phyloP scores from a whole-genome alignment of 306 rosid genomes.

The Castanopsis chinensis region DNA sequence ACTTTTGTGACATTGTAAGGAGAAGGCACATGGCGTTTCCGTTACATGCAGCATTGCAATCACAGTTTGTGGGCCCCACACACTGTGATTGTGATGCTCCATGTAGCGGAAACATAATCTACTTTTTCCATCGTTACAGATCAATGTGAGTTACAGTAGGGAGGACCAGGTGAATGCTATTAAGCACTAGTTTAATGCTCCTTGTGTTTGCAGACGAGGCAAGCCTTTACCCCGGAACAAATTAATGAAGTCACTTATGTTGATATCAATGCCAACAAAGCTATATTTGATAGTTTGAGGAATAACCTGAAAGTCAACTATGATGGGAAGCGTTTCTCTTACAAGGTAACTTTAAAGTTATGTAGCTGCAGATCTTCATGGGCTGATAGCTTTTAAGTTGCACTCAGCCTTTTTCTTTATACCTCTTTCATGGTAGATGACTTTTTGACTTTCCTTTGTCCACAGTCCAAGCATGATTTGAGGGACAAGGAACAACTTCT shows the following conservation, averaged over 20 bases:
- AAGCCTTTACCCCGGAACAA: slow-evolving; percentile 73
- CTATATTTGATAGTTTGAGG: slow-evolving; percentile 84
- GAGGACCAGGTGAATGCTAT: slow-evolving; percentile 9
- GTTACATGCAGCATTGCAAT: too few relatives aligned
- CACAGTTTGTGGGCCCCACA: too few relatives aligned
- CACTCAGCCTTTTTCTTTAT: neutral
- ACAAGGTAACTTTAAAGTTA: slow-evolving; percentile 59
- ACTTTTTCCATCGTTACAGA: neutral
- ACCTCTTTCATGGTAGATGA: slow-evolving; percentile 25
- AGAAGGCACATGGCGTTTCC: too few relatives aligned
- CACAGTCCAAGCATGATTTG: slow-evolving; percentile 79
- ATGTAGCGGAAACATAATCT: too few relatives aligned
- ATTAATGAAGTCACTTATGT: slow-evolving; percentile 83
- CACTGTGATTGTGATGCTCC: too few relatives aligned
- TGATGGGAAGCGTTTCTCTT: slow-evolving; percentile 84
- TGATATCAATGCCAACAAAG: slow-evolving; percentile 75
- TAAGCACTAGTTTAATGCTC: slow-evolving; percentile 4
- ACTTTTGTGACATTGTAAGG: too few relatives aligned
- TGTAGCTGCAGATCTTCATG: neutral
- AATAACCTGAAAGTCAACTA: slow-evolving; percentile 79
- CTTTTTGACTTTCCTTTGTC: slow-evolving; percentile 21
- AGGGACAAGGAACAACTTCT: slow-evolving; percentile 75
- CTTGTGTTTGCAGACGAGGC: slow-evolving; percentile 66
- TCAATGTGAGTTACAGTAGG: neutral
- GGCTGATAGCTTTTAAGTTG: slow-evolving; percentile 11